phyloP scores from a whole-genome alignment of 768 basidiomycete genomes.

The Lactarius hatsudake region DNA sequence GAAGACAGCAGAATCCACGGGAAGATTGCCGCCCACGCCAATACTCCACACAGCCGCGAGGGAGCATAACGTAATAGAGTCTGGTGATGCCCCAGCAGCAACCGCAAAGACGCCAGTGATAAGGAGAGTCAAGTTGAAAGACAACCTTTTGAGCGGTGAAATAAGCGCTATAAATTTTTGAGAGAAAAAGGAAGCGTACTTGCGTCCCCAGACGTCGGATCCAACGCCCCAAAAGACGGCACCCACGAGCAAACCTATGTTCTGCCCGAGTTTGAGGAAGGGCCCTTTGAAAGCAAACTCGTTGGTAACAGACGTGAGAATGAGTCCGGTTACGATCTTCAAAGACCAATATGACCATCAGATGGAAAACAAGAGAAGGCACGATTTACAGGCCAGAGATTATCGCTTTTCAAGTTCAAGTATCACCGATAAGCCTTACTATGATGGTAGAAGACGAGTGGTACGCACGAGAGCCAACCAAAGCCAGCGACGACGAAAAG shows the following conservation, averaged over 20 bases:
- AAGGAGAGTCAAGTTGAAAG: conserved; percentile 68
- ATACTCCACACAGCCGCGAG: conserved; percentile 59
- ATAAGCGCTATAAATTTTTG: neutral
- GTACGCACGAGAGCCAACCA: conserved; percentile 69
- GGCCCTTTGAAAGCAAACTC: conserved; percentile 65
- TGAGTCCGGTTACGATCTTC: conserved; percentile 63
- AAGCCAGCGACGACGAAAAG: conserved; percentile 68
- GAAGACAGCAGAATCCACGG: conserved; percentile 75
- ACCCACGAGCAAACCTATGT: conserved; percentile 67
- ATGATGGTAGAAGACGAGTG: neutral
- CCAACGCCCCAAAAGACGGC: conserved; percentile 67
- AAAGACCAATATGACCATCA: neutral
- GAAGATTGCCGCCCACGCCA: conserved; percentile 70
- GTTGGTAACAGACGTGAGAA: conserved; percentile 57
- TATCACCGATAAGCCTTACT: neutral
- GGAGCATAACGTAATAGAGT: conserved; percentile 49
- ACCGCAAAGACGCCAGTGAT: conserved; percentile 65
- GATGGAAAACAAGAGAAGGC: neutral
- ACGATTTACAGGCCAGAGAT: conserved; percentile 62
- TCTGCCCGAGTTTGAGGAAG: conserved; percentile 65
- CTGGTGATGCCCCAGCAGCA: conserved; percentile 57
- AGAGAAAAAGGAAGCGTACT: conserved; percentile 35
- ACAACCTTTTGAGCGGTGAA: conserved; percentile 42
- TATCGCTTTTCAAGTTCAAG: conserved; percentile 47
- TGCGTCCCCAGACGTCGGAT: conserved; percentile 70